Evolutionary conservation across 805 yeast genomes (phyloP), one percentile per base, ranked within the genome.

Genomic region (Candida manassasensis): DNA sequence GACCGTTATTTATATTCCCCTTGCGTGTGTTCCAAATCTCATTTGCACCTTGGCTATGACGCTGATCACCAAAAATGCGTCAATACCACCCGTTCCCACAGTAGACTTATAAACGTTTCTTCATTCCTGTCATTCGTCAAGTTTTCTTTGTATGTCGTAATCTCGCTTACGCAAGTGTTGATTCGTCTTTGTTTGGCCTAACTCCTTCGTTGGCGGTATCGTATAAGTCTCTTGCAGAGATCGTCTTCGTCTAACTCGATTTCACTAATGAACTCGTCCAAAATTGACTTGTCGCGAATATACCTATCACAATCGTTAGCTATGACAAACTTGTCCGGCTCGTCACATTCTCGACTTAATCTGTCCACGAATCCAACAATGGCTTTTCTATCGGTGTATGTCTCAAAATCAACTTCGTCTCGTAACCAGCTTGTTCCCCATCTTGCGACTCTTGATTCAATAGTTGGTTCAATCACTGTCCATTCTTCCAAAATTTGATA

Each of bases 401-500:
- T 37, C 15, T 37, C 36, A 29, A 39, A 40, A 34, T 42, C 46
- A 32, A 42, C 40, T 17, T 39, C 35, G 32, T 42, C 46, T 16
- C 37, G 27, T 9, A 42, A 36, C 46, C 46, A 42, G 7, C 25
- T 39, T 24, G 38, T 34, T 12, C 41, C 41, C 37, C 39, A 42
- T 10, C 21, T 33, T 15, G 22, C 26, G 8, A 39, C 27, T 14
- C 46, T 26, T 8, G 11, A 27, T 18, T 34, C 33, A 11, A 42
- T 37, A 6, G 41, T 32, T 21, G 43, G 38, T 5, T 21, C 32
- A 22, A 25, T 29, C n/a, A 14, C 30, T 22, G 16, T 37, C 46
- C 46, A 42, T 33, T 42, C 46, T 29, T 42, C 42, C 14, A 40
- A 9, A n/a, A 42, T 42, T 36, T 38, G 43, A 34, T 42, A 39